Evolutionary conservation across 192 early-diverging fungal species (phyloP).

Genomic region (Backusella sp.): DNA sequence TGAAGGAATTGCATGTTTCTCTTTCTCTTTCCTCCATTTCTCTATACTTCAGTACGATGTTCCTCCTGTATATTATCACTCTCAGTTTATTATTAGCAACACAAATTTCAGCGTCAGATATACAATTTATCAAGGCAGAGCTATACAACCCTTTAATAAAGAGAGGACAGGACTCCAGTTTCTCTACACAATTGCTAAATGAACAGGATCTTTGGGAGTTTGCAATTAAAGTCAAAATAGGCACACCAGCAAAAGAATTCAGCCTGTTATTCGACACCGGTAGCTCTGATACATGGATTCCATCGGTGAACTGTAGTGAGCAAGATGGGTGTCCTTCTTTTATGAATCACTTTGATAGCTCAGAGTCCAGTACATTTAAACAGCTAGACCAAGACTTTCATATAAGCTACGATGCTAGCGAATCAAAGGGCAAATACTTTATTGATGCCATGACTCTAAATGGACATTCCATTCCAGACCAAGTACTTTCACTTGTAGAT

Average conservation of each 20-base stretch:
- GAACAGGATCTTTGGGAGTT: conserved; percentile 23
- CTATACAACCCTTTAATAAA: neutral
- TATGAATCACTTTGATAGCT: neutral
- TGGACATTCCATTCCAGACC: neutral
- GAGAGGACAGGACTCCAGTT: neutral
- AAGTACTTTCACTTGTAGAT: conserved; percentile 7
- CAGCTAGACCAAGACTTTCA: neutral
- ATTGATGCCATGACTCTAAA: conserved; percentile 10
- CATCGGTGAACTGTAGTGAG: conserved; percentile 13
- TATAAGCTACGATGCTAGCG: conserved; percentile 20
- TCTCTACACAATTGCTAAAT: conserved; percentile 6
- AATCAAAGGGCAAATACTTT: conserved; percentile 19
- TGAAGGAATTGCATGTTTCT: neutral
- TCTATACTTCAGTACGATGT: neutral
- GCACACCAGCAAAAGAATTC: conserved; percentile 29
- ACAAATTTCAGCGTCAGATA: neutral
- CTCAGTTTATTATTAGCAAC: neutral
- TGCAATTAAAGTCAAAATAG: conserved; percentile 24
- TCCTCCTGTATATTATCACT: neutral
- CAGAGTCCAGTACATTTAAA: conserved; percentile 12
- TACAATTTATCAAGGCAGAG: neutral
- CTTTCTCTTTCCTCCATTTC: neutral
- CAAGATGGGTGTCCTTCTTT: neutral
- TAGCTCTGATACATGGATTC: conserved; percentile 35
- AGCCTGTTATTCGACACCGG: conserved; percentile 32